Evolutionary conservation across 768 basidiomycete species (phyloP), one percentile per base, ranked within the genome.

Genomic region (Phanerochaete carnosa): DNA sequence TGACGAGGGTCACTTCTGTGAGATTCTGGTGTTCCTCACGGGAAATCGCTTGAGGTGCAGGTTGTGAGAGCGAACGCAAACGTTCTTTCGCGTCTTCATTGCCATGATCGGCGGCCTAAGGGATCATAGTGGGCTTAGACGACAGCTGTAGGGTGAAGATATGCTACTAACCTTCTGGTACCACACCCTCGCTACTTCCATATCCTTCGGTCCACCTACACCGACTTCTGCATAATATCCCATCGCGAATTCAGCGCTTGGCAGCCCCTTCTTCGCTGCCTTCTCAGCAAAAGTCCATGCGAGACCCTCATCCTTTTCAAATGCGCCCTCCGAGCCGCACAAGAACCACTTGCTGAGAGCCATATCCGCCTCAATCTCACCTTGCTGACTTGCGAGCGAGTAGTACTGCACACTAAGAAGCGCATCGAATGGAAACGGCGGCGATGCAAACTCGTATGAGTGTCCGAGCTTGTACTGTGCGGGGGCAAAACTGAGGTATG

Each of bases 341-440:
- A 98, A 76, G 78, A 97, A 98, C 95, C 96, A 98, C 74, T 97
- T 98, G 73, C 86, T 88, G 56, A 98, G 81, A 2, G 94, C 95
- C 94, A 98, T 95, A 70, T 98, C 94, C 0, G 96, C 96, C 71
- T 98, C 95, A 25, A 83, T 80, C 72, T 97, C 93, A 33, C 92
- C 92, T 61, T 89, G 85, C 73, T 95, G 89, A 59, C 86, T 88
- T 0, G 92, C 93, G 13, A 90, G 77, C 8, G 79, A 80, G 73
- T 98, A 98, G 70, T 93, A 98, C 70, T 95, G 92, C 23, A 98
- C 94, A 57, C 87, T 89, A 37, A 96, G 77, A 19, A 96, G 78
- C 0, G 96, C 86, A 69, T 98, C 95, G 73, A 94, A 97, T 0
- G 86, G 80, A 77, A 89, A 93, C 0, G 91, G 90, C 0, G 92